Percentiles rank a stretch among this genome's conserved stretches.
Evolutionary conservation across 306 rosid species (phyloP).

Genomic region (Amphicarpaea edgeworthii): DNA sequence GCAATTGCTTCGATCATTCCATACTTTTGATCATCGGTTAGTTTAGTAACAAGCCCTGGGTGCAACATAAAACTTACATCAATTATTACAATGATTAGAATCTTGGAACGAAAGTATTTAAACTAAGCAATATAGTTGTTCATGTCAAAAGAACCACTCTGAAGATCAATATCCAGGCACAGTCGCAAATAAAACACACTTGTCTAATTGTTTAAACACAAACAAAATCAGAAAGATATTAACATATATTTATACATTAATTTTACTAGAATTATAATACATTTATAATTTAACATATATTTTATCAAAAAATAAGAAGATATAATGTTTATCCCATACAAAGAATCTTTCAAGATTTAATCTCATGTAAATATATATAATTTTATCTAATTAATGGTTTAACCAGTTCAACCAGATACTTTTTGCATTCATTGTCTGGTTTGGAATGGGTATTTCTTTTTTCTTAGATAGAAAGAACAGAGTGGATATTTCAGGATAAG

Average conservation of each 20-base stretch:
- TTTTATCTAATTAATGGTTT: neutral
- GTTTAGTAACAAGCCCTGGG: slow-evolving; percentile 93
- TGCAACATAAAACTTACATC: slow-evolving; percentile 50
- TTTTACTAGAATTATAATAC: slow-evolving; percentile 8
- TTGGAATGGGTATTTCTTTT: neutral
- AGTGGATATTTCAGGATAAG: neutral
- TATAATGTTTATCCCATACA: neutral
- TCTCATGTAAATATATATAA: slow-evolving; percentile 30
- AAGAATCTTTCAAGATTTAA: slow-evolving; percentile 6
- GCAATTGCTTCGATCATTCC: slow-evolving; percentile 99
- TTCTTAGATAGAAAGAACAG: neutral
- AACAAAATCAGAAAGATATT: neutral
- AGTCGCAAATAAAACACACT: slow-evolving; percentile 35
- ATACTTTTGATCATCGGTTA: slow-evolving; percentile 97
- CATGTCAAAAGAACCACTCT: slow-evolving; percentile 9
- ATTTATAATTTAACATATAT: neutral
- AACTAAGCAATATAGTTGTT: slow-evolving; percentile 23
- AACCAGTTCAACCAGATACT: slow-evolving; percentile 3
- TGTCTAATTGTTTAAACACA: slow-evolving; percentile 35
- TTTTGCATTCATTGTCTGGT: neutral
- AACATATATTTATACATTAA: neutral
- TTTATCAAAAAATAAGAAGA: slow-evolving; percentile 23
- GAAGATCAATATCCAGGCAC: slow-evolving; percentile 30
- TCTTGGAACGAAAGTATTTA: slow-evolving; percentile 32
- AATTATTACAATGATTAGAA: slow-evolving; percentile 31